Conservation (phyloP, 495 filamentous ascomycete species). For the Eremomyces bilateralis region DNA sequence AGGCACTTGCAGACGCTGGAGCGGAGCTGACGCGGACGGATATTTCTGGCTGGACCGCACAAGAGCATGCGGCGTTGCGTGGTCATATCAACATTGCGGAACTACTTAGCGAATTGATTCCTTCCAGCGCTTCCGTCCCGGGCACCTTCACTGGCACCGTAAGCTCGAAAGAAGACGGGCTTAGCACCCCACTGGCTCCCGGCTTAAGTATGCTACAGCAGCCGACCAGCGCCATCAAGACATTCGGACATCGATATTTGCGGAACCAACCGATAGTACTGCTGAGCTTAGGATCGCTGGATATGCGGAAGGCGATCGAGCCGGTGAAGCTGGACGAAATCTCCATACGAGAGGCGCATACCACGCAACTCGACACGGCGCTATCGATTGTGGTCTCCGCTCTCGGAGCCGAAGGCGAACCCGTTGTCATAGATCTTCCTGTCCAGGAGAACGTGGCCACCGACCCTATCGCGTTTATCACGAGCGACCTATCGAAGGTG, state of each 20-base stretch:
- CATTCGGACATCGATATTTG: conserved; percentile 90
- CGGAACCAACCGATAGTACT: conserved; percentile 73
- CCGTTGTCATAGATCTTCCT: conserved; percentile 74
- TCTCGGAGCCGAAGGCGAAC: conserved; percentile 62
- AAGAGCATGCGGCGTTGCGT: conserved; percentile 75
- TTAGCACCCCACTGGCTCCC: conserved; percentile 10
- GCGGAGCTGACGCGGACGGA: conserved; percentile 52
- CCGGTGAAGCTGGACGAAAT: conserved; percentile 81
- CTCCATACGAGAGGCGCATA: conserved; percentile 66
- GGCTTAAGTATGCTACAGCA: conserved; percentile 17
- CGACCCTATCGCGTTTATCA: conserved; percentile 74
- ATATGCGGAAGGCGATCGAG: conserved; percentile 57
- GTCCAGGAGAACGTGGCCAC: conserved; percentile 85
- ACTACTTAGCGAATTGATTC: conserved; percentile 33
- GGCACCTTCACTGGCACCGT: conserved; percentile 8
- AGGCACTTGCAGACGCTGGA: conserved; percentile 50
- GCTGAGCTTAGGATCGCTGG: conserved; percentile 85
- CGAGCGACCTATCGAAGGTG: conserved; percentile 55
- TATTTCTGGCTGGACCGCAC: conserved; percentile 82
- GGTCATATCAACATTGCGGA: conserved; percentile 66
- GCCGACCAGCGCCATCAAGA: conserved; percentile 64
- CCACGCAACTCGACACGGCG: conserved; percentile 82
- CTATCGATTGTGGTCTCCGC: conserved; percentile 86
- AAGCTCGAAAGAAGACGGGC: no score
- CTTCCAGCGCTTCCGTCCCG: conserved; percentile 24